A percentile compares a stretch with the other conserved stretches of the same genome.
phyloP scores from a whole-genome alignment of 345 rosid genomes.

The Hirschfeldia incana region DNA sequence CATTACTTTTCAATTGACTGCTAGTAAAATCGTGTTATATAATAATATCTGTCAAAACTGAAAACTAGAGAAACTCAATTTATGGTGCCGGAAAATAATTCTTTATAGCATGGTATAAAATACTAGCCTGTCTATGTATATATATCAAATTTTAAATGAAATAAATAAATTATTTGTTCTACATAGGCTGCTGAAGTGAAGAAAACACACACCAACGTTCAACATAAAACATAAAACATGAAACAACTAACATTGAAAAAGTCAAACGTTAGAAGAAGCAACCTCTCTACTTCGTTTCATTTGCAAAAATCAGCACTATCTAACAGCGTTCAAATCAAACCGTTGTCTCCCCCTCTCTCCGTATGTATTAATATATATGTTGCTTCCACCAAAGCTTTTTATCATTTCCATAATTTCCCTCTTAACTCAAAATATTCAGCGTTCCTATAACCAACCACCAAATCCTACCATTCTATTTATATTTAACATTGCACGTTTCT shows the following conservation, averaged over 20 bases:
- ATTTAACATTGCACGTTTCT: background rate
- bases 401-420: no score
- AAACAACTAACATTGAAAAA: constrained; percentile 1
- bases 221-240: constrained; percentile 20
- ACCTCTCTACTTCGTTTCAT: constrained; percentile 24
- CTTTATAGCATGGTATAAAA: background rate
- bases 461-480: background rate
- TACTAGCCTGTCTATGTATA: background rate
- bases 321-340: constrained; percentile 12
- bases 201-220: background rate
- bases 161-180: background rate
- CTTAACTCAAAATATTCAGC: background rate
- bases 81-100: background rate
- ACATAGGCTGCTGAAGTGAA: constrained; percentile 35
- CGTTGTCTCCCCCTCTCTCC: constrained; percentile 6
- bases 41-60: background rate
- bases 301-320: constrained; percentile 4
- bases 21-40: background rate
- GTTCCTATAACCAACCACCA: background rate
- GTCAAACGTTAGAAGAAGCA: constrained; percentile 22
- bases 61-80: background rate
- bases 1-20: constrained; percentile 1
- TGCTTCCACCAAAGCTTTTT: background rate
- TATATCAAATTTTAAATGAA: background rate
- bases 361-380: background rate